Conservation (phyloP, 768 basidiomycete species). For the Rhizopogon vulgaris region DNA sequence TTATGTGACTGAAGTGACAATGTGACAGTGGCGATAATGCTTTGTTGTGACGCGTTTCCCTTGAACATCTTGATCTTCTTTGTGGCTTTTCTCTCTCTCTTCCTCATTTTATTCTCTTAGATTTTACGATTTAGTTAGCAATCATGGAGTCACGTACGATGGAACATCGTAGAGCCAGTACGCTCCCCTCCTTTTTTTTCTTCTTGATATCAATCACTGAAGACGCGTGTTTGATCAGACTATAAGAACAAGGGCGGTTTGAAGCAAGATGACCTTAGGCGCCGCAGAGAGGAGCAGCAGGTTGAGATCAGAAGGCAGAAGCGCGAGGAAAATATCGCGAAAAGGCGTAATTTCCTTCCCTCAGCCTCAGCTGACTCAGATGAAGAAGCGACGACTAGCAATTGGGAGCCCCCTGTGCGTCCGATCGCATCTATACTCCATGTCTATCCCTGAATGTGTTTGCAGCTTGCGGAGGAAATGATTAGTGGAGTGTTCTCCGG, state of each 20-base stretch:
- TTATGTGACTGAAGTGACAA: too few species aligned
- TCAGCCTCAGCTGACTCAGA: slow-evolving; percentile 76
- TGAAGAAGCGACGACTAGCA: slow-evolving; percentile 69
- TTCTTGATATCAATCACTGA: slow-evolving; percentile 14
- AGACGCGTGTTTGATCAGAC: slow-evolving; percentile 47
- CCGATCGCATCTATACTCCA: slow-evolving; percentile 7
- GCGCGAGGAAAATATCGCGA: slow-evolving; percentile 97
- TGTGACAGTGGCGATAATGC: slow-evolving; percentile 4
- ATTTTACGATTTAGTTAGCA: slow-evolving; percentile 8
- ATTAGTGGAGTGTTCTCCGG: slow-evolving; percentile 89
- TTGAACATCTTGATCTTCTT: slow-evolving; percentile 7
- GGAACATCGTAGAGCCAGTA: slow-evolving; percentile 72
- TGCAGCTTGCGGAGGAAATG: slow-evolving; percentile 85
- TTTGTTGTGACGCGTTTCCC: slow-evolving; percentile 13
- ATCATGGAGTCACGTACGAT: slow-evolving; percentile 61
- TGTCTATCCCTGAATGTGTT: slow-evolving; percentile 7
- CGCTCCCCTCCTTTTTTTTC: slow-evolving; percentile 13
- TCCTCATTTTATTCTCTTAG: slow-evolving; percentile 2
- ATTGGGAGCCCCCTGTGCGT: slow-evolving; percentile 73
- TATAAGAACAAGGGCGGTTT: slow-evolving; percentile 90
- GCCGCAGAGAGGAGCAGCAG: slow-evolving; percentile 96
- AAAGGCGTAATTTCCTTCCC: slow-evolving; percentile 90
- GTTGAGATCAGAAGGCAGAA: slow-evolving; percentile 99
- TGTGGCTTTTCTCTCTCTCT: slow-evolving; percentile 7
- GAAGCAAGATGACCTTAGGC: slow-evolving; percentile 89